Evolutionary conservation across 2,329 filamentous ascomycete species (phyloP), one percentile per base, ranked within the genome.

Genomic region (Colletotrichum horii): DNA sequence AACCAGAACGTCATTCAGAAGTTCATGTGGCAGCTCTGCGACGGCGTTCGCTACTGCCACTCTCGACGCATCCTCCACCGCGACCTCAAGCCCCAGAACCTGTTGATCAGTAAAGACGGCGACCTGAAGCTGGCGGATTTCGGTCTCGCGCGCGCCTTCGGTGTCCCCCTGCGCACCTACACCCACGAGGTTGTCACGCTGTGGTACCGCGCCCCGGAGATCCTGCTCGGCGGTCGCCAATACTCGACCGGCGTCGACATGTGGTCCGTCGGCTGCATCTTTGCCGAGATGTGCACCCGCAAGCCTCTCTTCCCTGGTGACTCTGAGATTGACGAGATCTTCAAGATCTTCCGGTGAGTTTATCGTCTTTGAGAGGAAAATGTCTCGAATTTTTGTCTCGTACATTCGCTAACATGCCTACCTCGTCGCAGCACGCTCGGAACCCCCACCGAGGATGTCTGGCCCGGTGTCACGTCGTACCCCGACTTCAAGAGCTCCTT

Each of bases 201-300:
- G 74, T 98, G 96, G 96, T 98, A 98, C 84, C 94, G 96, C 77
- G 91, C 95, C 11, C 96, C 96, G 1, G 96, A 98, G 84, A 97
- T 98, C 85, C 90, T 98, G 24, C 92, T 98, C 3, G 96, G 96
- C 82, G 95, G 96, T 73, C 93, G 96, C 68, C 95, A 98, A 84
- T 98, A 98, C 87, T 97, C 95, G 16, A 98, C 96, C 16, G 96
- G 96, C 73, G 95, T 98, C 56, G 96, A 98, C 82, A 98, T 98
- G 94, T 98, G 96, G 96, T 97, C 95, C 36, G 93, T 96, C 66
- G 96, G 96, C 77, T 97, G 95, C 84, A 98, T 98, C 85, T 98
- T 98, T 84, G 96, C 96, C 12, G 96, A 98, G 85, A 98, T 98
- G 96, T 97, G 95, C 86, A 98, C 96, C 3, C 92, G 95, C 81